These are phyloP conservation scores for Sphagnum fallax DNA, from an alignment of 228 moss, liverwort and hornwort genomes.

Conservation along the genomic window DNA sequence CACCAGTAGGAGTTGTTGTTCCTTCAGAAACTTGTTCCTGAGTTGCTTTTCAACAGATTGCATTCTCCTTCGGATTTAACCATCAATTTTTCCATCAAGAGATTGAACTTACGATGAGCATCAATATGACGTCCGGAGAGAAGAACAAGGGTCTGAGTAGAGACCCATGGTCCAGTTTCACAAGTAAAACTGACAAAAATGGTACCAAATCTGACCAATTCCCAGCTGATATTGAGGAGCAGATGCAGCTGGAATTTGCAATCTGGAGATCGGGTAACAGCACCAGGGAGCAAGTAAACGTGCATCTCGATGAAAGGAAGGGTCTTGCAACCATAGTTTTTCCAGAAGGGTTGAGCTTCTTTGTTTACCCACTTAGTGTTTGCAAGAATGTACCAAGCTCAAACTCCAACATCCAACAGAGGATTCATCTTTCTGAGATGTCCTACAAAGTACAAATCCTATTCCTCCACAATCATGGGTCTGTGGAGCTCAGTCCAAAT, in stretches of 20 bases:
- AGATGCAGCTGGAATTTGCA: conserved; percentile 19
- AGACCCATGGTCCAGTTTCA: too few relatives aligned
- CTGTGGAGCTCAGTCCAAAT: conserved; percentile 25
- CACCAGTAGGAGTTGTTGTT: too few relatives aligned
- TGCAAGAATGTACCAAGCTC: conserved; percentile 12
- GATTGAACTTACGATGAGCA: too few relatives aligned
- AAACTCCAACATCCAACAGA: conserved; percentile 21
- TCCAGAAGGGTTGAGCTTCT: conserved; percentile 24
- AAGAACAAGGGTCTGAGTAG: too few relatives aligned
- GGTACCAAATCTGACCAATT: neutral
- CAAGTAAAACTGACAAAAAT: too few relatives aligned
- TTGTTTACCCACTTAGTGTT: conserved; percentile 23
- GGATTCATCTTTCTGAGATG: conserved; percentile 29
- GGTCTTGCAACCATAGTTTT: conserved; percentile 14
- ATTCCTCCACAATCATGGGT: conserved; percentile 2
- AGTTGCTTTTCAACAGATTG: too few relatives aligned
- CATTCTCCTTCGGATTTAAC: too few relatives aligned
- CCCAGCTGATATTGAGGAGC: conserved; percentile 29
- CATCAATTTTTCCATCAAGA: too few relatives aligned
- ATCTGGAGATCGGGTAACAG: conserved; percentile 25
- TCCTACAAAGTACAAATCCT: conserved; percentile 26
- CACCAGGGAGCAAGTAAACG: conserved; percentile 9
- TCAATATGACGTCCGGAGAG: too few relatives aligned
- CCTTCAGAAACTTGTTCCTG: too few relatives aligned
- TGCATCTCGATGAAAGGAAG: conserved; percentile 10